Evolutionary conservation across 352 stramenopile species (phyloP).

Genomic region (Porosira glacialis): DNA sequence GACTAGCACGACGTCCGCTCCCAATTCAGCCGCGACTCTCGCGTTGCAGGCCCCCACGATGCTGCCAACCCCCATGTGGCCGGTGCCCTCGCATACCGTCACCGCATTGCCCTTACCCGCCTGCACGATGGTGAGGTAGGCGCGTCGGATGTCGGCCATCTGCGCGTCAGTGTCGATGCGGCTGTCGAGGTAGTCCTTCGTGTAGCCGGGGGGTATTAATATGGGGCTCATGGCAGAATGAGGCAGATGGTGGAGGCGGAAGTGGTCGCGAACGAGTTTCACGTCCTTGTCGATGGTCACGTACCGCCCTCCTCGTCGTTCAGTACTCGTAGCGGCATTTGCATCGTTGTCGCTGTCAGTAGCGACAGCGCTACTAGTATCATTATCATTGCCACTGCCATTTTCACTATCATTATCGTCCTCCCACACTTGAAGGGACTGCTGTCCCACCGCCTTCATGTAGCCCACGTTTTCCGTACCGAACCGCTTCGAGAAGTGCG

Average conservation of each 20-base stretch:
- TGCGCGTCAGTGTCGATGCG: slow-evolving; percentile 72
- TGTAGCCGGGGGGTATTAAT: slow-evolving; percentile 93
- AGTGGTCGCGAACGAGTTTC: slow-evolving; percentile 92
- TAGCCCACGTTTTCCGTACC: slow-evolving; percentile 80
- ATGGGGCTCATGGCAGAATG: slow-evolving; percentile 94
- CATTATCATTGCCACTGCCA: no score
- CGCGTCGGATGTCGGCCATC: slow-evolving; percentile 80
- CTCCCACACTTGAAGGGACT: slow-evolving; percentile 58
- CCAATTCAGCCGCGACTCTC: slow-evolving; percentile 86
- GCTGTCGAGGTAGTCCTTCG: slow-evolving; percentile 93
- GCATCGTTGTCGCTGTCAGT: no score
- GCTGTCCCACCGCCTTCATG: slow-evolving; percentile 95
- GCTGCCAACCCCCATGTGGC: slow-evolving; percentile 88
- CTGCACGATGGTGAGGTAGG: slow-evolving; percentile 46
- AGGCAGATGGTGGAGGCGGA: slow-evolving; percentile 88
- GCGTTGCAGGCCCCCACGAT: slow-evolving; percentile 93
- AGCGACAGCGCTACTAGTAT: no score
- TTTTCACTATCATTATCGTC: no score
- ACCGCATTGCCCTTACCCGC: background rate
- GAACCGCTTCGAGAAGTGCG: slow-evolving; percentile 88
- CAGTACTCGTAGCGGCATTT: no score
- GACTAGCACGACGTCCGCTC: slow-evolving; percentile 89
- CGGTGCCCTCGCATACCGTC: slow-evolving; percentile 91
- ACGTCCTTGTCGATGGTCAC: slow-evolving; percentile 88
- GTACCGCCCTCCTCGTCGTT: slow-evolving; percentile 11